A percentile compares a stretch with the other conserved stretches of the same genome.
phyloP scores from a whole-genome alignment of 2,329 filamentous ascomycete genomes.

The Ustulina deusta region DNA sequence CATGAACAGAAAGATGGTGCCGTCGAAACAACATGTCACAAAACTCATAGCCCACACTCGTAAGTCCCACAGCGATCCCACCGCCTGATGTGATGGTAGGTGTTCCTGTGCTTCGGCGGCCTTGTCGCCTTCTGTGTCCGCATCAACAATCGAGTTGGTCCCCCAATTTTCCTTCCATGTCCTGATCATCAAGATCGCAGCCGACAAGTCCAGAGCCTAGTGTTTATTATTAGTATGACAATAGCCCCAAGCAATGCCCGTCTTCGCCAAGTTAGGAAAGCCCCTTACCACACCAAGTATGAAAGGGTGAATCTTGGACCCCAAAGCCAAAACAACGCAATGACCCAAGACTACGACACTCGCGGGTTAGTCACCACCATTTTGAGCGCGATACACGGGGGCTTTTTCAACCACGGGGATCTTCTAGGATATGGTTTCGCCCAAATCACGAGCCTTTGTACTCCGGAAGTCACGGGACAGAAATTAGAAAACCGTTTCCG shows the following conservation, averaged over 20 bases:
- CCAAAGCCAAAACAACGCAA: slow-evolving; percentile 59
- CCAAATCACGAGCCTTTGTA: background rate
- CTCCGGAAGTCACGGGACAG: background rate
- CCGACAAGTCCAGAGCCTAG: slow-evolving; percentile 46
- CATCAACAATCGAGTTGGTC: background rate
- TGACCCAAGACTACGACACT: slow-evolving; percentile 56
- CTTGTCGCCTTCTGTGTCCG: background rate
- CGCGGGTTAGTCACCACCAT: background rate
- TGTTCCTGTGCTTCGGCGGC: slow-evolving; percentile 7
- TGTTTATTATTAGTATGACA: background rate
- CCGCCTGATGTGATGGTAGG: background rate
- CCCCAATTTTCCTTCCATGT: slow-evolving; percentile 51
- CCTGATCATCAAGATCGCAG: slow-evolving; percentile 48
- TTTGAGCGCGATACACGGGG: background rate
- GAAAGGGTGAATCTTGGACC: slow-evolving; percentile 64
- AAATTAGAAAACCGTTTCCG: background rate
- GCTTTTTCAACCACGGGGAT: background rate
- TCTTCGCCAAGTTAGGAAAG: background rate
- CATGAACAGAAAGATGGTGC: slow-evolving; percentile 51
- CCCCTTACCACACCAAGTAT: slow-evolving; percentile 55
- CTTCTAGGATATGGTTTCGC: background rate
- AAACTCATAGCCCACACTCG: slow-evolving; percentile 52
- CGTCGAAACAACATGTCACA: slow-evolving; percentile 52
- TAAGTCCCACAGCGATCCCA: slow-evolving; percentile 38
- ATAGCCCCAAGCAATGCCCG: slow-evolving; percentile 7